These are phyloP conservation scores for Discostella stelligeroides DNA, from an alignment of 108 stramenopile species.

Conservation along the genomic window DNA sequence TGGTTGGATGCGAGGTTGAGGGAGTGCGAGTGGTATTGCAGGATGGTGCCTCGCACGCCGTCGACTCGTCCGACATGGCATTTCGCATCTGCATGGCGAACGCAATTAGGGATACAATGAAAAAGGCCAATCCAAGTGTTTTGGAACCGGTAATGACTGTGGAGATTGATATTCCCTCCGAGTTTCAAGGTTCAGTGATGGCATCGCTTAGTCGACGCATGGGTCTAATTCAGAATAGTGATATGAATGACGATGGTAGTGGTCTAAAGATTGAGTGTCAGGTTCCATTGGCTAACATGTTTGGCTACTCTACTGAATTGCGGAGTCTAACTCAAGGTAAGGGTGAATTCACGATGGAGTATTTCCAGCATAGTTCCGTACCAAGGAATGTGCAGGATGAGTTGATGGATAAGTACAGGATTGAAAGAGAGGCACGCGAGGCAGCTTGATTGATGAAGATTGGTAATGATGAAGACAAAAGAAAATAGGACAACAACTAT, in stretches of 20 bases:
- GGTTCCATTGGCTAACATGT: slow-evolving; percentile 94
- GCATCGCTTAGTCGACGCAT: slow-evolving; percentile 93
- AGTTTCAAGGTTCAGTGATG: slow-evolving; percentile 97
- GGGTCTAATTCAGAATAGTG: slow-evolving; percentile 91
- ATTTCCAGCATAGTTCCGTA: slow-evolving; percentile 89
- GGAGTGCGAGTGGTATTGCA: slow-evolving; percentile 91
- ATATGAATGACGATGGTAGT: slow-evolving; percentile 93
- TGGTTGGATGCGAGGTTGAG: slow-evolving; percentile 93
- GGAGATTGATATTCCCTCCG: slow-evolving; percentile 91
- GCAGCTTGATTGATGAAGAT: slow-evolving; percentile 34
- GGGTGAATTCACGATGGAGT: slow-evolving; percentile 99
- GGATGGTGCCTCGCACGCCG: slow-evolving; percentile 96
- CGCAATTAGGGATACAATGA: slow-evolving; percentile 93
- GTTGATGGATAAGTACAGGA: slow-evolving; percentile 87
- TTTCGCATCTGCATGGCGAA: slow-evolving; percentile 95
- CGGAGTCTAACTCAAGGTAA: slow-evolving; percentile 97
- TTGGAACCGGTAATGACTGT: slow-evolving; percentile 97
- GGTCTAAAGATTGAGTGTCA: slow-evolving; percentile 87
- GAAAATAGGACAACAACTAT: too few relatives aligned
- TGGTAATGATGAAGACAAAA: background rate
- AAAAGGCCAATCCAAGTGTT: slow-evolving; percentile 79
- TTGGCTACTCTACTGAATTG: slow-evolving; percentile 96
- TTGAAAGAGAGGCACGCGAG: slow-evolving; percentile 68
- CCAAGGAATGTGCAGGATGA: slow-evolving; percentile 85
- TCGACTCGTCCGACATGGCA: slow-evolving; percentile 98